These are phyloP conservation scores for Phytophthora macrochlamydospora DNA, from an alignment of 352 stramenopile genomes.

Conservation along the genomic window DNA sequence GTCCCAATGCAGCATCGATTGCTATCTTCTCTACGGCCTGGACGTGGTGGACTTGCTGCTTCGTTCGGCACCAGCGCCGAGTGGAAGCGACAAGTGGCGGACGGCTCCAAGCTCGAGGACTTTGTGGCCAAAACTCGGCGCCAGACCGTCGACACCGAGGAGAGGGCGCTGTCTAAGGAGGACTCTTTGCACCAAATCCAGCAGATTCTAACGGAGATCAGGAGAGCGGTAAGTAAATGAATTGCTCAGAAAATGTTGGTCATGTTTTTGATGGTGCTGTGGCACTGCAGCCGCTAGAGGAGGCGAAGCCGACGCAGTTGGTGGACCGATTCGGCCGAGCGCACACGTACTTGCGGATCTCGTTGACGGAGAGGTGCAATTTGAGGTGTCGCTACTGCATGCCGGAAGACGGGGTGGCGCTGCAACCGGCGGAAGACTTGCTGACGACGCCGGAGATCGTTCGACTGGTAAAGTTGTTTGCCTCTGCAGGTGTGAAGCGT, in stretches of 20 bases:
- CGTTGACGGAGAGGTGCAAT: slow-evolving; percentile 96
- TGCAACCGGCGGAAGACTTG: slow-evolving; percentile 81
- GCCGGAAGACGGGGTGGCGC: slow-evolving; percentile 92
- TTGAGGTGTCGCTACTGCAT: slow-evolving; percentile 98
- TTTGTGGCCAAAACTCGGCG: slow-evolving; percentile 29
- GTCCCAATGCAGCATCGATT: slow-evolving; percentile 1
- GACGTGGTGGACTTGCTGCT: slow-evolving; percentile 8
- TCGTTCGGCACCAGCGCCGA: slow-evolving; percentile 25
- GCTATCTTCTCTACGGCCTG: slow-evolving; percentile 1
- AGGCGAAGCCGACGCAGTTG: slow-evolving; percentile 31
- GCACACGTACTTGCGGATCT: slow-evolving; percentile 97
- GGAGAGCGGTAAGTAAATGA: slow-evolving; percentile 21
- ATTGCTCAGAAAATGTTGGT: too few relatives aligned
- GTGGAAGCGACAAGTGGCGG: slow-evolving; percentile 38
- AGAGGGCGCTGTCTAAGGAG: slow-evolving; percentile 1
- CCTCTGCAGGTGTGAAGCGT: slow-evolving; percentile 90
- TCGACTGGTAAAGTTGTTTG: slow-evolving; percentile 89
- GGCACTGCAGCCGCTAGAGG: slow-evolving; percentile 14
- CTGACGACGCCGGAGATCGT: slow-evolving; percentile 94
- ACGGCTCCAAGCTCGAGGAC: slow-evolving; percentile 40
- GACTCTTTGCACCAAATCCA: slow-evolving; percentile 49
- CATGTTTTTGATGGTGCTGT: neutral
- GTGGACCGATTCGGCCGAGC: slow-evolving; percentile 89
- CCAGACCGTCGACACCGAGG: neutral
- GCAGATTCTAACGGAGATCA: slow-evolving; percentile 45